Evolutionary conservation across 768 basidiomycete genomes (phyloP), one percentile per base, ranked within the genome.

Genomic region (Hemileccinum impolitum): DNA sequence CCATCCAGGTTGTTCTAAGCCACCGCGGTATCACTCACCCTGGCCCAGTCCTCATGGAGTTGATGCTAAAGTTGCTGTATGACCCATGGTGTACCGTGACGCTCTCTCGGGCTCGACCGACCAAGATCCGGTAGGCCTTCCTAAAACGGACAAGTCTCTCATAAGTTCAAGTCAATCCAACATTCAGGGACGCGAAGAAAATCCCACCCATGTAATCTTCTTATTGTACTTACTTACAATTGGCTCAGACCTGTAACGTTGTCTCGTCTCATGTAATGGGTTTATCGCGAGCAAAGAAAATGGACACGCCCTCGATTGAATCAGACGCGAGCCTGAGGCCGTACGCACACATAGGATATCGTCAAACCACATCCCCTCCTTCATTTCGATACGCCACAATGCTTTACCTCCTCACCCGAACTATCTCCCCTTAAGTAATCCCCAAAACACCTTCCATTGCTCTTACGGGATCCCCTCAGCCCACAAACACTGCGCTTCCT

Each of bases 71-170:
- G 23, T 23, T 23, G 23, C 23, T 23, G 23, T 23, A 23, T 23
- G 23, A 23, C n/a, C 26, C 26, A 28, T 30, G 28, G 28, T 8
- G n/a, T n/a, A n/a, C n/a, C n/a, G n/a, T n/a, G n/a, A 30, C 28
- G 28, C 9, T 30, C 28, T 6, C 18, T n/a, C 14, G 38, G 19
- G 11, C 12, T 39, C 11, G 31, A 23, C 38, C 40, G 40, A 42
- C 26, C 35, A 37, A 43, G 48, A 43, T 38, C 35, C 50, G 43
- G 19, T n/a, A 21, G 8, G 17, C 34, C 49, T 45, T 45, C 50
- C 50, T 25, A 53, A 53, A 53, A 30, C 8, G 43, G 52, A 40
- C 11, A 40, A n/a, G 26, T 30, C 28, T 30, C 28, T 30, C 28
- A 30, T 30, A 30, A 30, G 13, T 15, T 23, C 13, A 17, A 3